Evolutionary conservation across 768 basidiomycete species (phyloP).

Genomic region (Omphalotus guepiniiformis): DNA sequence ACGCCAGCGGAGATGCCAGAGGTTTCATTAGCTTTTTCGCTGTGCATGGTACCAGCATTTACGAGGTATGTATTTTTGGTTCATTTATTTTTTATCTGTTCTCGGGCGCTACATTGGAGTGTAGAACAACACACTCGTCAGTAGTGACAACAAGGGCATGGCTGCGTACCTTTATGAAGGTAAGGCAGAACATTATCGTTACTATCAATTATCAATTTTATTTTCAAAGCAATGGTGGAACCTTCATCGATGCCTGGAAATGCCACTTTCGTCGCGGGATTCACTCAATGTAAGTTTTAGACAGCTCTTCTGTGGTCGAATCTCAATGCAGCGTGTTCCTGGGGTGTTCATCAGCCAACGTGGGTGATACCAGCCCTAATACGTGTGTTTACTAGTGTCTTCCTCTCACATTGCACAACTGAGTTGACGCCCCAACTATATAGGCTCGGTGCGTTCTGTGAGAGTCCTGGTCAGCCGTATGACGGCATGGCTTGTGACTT

Average conservation of each 20-base stretch:
- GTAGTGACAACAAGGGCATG: slow-evolving; percentile 84
- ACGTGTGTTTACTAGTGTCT: slow-evolving; percentile 45
- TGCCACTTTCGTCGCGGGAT: slow-evolving; percentile 68
- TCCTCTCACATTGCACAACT: background rate
- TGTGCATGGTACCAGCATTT: slow-evolving; percentile 79
- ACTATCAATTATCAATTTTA: background rate
- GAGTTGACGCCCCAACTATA: slow-evolving; percentile 7
- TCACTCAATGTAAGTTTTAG: slow-evolving; percentile 56
- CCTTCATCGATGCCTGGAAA: slow-evolving; percentile 66
- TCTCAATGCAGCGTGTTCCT: background rate
- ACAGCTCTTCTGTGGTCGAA: background rate
- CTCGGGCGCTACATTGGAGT: slow-evolving; percentile 4
- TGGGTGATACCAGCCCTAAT: slow-evolving; percentile 77
- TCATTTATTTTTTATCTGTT: background rate
- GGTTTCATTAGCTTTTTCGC: slow-evolving; percentile 75
- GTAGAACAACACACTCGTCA: slow-evolving; percentile 81
- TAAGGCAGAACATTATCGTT: slow-evolving; percentile 21
- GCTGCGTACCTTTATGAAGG: slow-evolving; percentile 77
- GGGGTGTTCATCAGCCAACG: too few relatives aligned
- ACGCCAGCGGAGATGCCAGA: slow-evolving; percentile 48
- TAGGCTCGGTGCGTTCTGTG: slow-evolving; percentile 71
- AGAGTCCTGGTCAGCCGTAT: slow-evolving; percentile 65
- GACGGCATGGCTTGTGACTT: slow-evolving; percentile 69
- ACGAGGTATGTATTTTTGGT: slow-evolving; percentile 42
- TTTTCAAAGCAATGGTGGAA: slow-evolving; percentile 49